Percentiles rank a stretch among this genome's conserved stretches.
phyloP scores from a whole-genome alignment of 2,329 filamentous ascomycete species.

The Hypomyces perniciosus region DNA sequence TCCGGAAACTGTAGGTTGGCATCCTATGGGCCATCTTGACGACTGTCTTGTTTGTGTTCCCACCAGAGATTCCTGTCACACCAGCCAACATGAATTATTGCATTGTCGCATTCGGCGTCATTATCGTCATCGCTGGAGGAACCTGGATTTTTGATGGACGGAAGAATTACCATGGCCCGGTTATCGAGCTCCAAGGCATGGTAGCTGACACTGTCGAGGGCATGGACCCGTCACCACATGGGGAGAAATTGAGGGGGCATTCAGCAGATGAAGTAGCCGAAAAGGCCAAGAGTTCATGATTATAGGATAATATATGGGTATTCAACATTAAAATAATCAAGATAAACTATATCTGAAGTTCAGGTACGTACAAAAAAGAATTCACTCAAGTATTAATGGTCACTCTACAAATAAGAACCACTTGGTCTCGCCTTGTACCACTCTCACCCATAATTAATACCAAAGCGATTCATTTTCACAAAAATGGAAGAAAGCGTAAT shows the following conservation, averaged over 20 bases:
- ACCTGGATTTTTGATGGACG: conserved; percentile 45
- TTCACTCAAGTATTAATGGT: too few relatives aligned
- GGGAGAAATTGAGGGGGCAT: not conserved
- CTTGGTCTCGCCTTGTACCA: too few relatives aligned
- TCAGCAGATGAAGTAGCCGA: conserved; percentile 1
- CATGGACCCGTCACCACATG: conserved; percentile 1
- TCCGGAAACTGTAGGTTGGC: conserved; percentile 33
- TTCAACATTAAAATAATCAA: too few relatives aligned
- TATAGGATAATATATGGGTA: not conserved
- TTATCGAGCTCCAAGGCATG: conserved; percentile 8
- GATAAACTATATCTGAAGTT: too few relatives aligned
- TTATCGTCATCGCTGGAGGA: conserved; percentile 36
- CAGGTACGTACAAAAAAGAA: too few relatives aligned
- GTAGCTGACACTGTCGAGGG: conserved; percentile 3
- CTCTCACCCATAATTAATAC: too few relatives aligned
- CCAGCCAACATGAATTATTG: conserved; percentile 62
- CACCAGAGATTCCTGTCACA: conserved; percentile 58
- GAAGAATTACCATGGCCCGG: conserved; percentile 39
- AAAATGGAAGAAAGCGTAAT: too few relatives aligned
- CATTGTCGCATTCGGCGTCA: conserved; percentile 42
- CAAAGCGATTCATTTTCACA: too few relatives aligned
- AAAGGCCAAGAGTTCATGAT: not conserved
- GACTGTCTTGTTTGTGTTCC: conserved; percentile 70
- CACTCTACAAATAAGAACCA: too few relatives aligned
- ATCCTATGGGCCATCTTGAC: conserved; percentile 63